Conservation (phyloP, 31 red algal genomes). For the Porphyra umbilicalis region DNA sequence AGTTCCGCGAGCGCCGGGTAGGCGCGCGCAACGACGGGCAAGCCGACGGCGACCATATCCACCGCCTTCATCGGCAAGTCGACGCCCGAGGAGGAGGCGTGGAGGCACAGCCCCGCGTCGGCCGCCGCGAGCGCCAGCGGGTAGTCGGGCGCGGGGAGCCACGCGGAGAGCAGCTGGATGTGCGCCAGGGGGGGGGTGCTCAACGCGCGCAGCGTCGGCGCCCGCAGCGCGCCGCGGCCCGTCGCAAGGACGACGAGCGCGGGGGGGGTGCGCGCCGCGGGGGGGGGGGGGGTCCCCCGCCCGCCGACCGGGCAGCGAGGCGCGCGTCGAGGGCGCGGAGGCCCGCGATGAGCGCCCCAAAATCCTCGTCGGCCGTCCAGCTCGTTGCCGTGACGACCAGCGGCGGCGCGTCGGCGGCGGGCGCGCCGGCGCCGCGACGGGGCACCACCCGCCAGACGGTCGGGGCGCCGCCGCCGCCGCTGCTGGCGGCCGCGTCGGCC, state of each 20-base stretch:
- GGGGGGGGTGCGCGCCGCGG: neutral
- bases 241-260: slow-evolving; percentile 49
- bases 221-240: slow-evolving; percentile 77
- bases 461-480: neutral
- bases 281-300: neutral
- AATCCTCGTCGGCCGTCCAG: slow-evolving; percentile 95
- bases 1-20: slow-evolving; percentile 70
- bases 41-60: slow-evolving; percentile 71
- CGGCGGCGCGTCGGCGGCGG: neutral
- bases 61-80: slow-evolving; percentile 98
- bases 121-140: slow-evolving; percentile 32
- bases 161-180: slow-evolving; percentile 47
- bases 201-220: slow-evolving; percentile 16
- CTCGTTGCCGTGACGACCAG: slow-evolving; percentile 55
- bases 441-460: neutral
- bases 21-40: slow-evolving; percentile 61
- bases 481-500: neutral
- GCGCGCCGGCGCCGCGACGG: too few species aligned
- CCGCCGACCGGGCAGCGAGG: neutral
- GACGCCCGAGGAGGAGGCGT: slow-evolving; percentile 76
- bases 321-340: slow-evolving; percentile 26
- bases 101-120: slow-evolving; percentile 70
- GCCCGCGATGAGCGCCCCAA: slow-evolving; percentile 55
- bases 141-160: slow-evolving; percentile 58
- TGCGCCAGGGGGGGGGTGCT: slow-evolving; percentile 1